These are phyloP conservation scores for Baeospora myosura DNA, from an alignment of 1,284 basidiomycete species.

Conservation along the genomic window DNA sequence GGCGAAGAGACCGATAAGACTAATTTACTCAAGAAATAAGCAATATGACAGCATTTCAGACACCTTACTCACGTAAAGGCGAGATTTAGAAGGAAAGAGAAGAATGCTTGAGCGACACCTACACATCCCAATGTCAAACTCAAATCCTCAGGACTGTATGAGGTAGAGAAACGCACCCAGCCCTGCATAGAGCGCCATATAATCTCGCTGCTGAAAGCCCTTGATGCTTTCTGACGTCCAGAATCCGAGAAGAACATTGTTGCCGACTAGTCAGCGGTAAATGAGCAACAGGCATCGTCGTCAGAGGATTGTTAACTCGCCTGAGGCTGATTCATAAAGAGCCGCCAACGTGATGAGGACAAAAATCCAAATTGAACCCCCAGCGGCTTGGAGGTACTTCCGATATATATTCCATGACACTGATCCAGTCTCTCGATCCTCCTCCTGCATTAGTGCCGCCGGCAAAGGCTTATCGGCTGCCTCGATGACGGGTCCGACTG, in stretches of 20 bases:
- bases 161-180: conserved; percentile 24
- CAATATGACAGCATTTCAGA: neutral
- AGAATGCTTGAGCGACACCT: conserved; percentile 28
- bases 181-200: conserved; percentile 45
- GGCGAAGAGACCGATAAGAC: conserved; percentile 40
- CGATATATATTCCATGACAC: conserved; percentile 45
- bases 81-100: conserved; percentile 36
- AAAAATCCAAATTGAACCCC: conserved; percentile 28
- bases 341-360: conserved; percentile 10
- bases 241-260: conserved; percentile 15
- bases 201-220: conserved; percentile 34
- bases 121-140: neutral
- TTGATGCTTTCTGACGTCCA: conserved; percentile 17
- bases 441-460: conserved; percentile 40
- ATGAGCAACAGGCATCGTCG: neutral
- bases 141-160: neutral
- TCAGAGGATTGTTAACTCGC: conserved; percentile 4
- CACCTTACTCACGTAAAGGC: conserved; percentile 26
- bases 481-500: neutral
- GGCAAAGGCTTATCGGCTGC: conserved; percentile 16
- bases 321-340: conserved; percentile 12
- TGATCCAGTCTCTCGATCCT: conserved; percentile 50
- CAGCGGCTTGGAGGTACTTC: conserved; percentile 47
- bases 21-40: conserved; percentile 17
- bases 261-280: conserved; percentile 13